phyloP scores from a whole-genome alignment of 129 eudicot species.

The Deinandra increscens region DNA sequence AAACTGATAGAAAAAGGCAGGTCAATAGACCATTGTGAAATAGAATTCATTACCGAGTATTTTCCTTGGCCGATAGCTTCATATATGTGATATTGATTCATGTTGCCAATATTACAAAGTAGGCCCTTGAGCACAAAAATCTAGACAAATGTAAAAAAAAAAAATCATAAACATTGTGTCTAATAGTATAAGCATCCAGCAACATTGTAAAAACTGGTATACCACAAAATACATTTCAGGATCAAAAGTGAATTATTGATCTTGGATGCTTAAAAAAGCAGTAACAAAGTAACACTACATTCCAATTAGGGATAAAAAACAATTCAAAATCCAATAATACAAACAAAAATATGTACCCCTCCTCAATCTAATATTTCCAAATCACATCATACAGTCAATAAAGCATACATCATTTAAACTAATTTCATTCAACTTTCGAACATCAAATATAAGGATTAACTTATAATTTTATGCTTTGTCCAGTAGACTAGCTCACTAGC shows the following conservation, averaged over 20 bases:
- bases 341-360: not conserved
- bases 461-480: not conserved
- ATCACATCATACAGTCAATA: not conserved
- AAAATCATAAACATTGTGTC: not conserved
- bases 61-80: constrained; percentile 92
- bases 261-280: not conserved
- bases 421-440: too few species aligned
- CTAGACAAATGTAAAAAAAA: not conserved
- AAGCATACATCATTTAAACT: not conserved
- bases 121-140: not conserved
- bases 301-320: not conserved
- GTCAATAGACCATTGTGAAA: constrained; percentile 2
- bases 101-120: constrained; percentile 13
- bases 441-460: not conserved
- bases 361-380: not conserved
- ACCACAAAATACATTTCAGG: not conserved
- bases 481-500: not conserved
- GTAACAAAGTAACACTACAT: too few species aligned
- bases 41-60: constrained; percentile 50
- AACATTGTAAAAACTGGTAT: not conserved
- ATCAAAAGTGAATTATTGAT: not conserved
- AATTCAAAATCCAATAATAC: not conserved
- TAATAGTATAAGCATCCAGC: not conserved
- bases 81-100: constrained; percentile 85
- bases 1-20: not conserved